Conservation (phyloP, 129 eudicot species). For the Apium graveolens region DNA sequence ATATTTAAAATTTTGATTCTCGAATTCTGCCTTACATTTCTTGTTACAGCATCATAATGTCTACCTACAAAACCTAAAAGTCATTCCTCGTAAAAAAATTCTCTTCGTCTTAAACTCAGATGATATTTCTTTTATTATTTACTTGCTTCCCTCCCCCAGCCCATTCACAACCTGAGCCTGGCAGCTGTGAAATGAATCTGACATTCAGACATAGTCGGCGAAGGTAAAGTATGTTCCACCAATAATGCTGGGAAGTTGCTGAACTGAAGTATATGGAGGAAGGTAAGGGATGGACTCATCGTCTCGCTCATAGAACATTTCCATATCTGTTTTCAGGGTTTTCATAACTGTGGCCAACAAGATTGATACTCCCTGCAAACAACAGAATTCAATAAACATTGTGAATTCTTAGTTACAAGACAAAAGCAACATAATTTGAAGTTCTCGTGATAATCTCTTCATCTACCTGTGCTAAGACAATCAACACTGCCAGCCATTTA, state of each 20-base stretch:
- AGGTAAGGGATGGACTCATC: constrained; percentile 16
- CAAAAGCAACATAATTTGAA: neutral
- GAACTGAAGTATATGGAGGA: constrained; percentile 9
- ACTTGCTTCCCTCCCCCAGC: neutral
- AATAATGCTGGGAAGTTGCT: constrained; percentile 7
- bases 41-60: neutral
- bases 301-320: neutral
- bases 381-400: neutral
- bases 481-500: constrained; percentile 15
- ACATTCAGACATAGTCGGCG: neutral
- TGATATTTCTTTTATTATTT: neutral
- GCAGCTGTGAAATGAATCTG: neutral
- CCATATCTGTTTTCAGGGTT: neutral
- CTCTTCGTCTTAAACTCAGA: neutral
- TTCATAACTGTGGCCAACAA: constrained; percentile 26
- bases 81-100: neutral
- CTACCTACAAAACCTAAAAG: neutral
- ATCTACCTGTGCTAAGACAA: constrained; percentile 25
- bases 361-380: constrained; percentile 26
- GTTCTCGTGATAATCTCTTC: neutral
- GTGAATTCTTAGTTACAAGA: constrained; percentile 7
- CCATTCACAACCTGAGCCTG: neutral
- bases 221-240: neutral
- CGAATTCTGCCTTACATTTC: neutral
- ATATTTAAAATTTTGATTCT: neutral